Percentiles rank a stretch among this genome's conserved stretches.
Evolutionary conservation across 1,139 yeast species (phyloP).

Genomic region (Pichia sp.): DNA sequence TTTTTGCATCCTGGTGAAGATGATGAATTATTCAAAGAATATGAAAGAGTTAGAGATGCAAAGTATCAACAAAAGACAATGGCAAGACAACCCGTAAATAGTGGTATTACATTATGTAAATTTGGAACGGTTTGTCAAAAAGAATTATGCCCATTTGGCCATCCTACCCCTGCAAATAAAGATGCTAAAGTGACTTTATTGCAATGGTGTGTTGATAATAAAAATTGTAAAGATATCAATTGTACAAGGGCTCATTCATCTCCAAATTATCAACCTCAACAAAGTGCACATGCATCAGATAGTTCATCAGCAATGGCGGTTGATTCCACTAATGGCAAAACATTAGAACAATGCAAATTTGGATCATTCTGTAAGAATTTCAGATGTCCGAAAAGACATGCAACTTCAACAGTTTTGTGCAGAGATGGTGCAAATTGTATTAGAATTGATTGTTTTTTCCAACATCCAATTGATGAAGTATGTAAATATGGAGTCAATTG

Average conservation of each 20-base stretch:
- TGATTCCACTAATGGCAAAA: constrained; percentile 31
- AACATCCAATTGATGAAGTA: constrained; percentile 72
- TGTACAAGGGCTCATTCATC: constrained; percentile 83
- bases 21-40: constrained; percentile 59
- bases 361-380: constrained; percentile 69
- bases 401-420: constrained; percentile 64
- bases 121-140: constrained; percentile 71
- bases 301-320: not conserved
- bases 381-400: constrained; percentile 80
- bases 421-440: constrained; percentile 76
- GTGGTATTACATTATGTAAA: constrained; percentile 60
- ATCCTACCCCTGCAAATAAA: constrained; percentile 81
- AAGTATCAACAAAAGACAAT: constrained; percentile 29
- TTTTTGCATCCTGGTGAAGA: constrained; percentile 83
- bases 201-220: constrained; percentile 74
- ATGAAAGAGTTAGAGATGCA: constrained; percentile 49
- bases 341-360: constrained; percentile 77
- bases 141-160: constrained; percentile 80
- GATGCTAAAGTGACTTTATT: constrained; percentile 60
- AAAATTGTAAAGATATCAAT: constrained; percentile 50
- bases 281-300: not conserved
- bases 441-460: constrained; percentile 73
- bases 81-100: constrained; percentile 20
- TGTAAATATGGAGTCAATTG: constrained; percentile 79
- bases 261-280: constrained; percentile 38